Percentiles rank a stretch among this genome's conserved stretches.
Conservation (phyloP, 2,329 filamentous ascomycete species). For the Alternaria sp. region DNA sequence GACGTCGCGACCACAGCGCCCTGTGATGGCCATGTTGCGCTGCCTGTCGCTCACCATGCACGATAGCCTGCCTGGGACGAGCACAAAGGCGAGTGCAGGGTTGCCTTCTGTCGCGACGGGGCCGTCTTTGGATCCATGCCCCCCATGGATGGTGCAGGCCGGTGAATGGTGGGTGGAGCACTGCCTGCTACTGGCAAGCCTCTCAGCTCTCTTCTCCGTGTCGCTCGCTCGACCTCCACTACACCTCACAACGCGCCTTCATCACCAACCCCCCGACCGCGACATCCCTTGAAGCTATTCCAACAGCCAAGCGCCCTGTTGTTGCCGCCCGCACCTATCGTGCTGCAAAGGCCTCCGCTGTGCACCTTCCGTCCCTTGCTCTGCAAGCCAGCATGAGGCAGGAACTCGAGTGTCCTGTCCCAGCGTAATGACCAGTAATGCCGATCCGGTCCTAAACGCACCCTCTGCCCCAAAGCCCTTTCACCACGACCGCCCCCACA, state of each 20-base stretch:
- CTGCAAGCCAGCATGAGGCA: conserved; percentile 51
- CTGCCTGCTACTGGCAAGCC: conserved; percentile 24
- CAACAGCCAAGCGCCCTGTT: conserved; percentile 35
- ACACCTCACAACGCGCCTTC: conserved; percentile 20
- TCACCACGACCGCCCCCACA: conserved; percentile 19
- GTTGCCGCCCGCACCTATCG: conserved; percentile 14
- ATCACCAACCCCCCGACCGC: conserved; percentile 21
- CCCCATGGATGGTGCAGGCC: conserved; percentile 17
- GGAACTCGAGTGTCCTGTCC: conserved; percentile 49
- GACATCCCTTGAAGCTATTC: conserved; percentile 9
- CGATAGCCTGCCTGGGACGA: neutral
- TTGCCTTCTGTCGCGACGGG: conserved; percentile 28
- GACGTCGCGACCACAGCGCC: neutral
- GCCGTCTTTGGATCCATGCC: conserved; percentile 23
- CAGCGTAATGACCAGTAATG: conserved; percentile 53
- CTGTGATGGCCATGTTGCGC: neutral
- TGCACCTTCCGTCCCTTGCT: conserved; percentile 31
- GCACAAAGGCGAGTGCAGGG: conserved; percentile 23
- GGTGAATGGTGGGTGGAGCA: conserved; percentile 33
- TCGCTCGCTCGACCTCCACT: conserved; percentile 25
- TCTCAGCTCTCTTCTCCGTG: conserved; percentile 25
- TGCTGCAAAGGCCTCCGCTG: neutral
- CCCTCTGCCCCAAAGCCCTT: conserved; percentile 26
- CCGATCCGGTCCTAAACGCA: conserved; percentile 43
- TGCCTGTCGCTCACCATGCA: neutral